Conservation (phyloP, 1,284 basidiomycete species). For the Cystobasidium slooffiae region DNA sequence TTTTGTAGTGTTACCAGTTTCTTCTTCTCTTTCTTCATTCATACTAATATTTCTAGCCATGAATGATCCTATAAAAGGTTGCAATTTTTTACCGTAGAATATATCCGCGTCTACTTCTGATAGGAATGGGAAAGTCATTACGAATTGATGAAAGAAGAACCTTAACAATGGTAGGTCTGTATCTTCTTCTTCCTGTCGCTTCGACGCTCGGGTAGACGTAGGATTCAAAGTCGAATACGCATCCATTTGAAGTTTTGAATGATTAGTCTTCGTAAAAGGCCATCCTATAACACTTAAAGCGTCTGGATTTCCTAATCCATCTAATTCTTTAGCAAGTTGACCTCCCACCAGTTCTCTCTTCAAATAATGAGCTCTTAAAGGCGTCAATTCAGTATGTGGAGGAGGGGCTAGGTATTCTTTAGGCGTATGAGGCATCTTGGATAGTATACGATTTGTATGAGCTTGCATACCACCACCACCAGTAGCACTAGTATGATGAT, state of each 20-base stretch:
- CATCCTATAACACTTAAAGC: conserved; percentile 82
- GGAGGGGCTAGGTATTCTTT: conserved; percentile 62
- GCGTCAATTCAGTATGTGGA: conserved; percentile 65
- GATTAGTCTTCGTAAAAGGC: conserved; percentile 64
- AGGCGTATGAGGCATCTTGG: conserved; percentile 52
- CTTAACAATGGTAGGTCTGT: conserved; percentile 80
- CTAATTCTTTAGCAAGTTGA: conserved; percentile 77
- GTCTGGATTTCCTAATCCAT: conserved; percentile 68
- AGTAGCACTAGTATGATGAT: neutral
- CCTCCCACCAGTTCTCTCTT: conserved; percentile 91
- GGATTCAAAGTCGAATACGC: conserved; percentile 26
- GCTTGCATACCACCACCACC: neutral
- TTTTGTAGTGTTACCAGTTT: conserved; percentile 57
- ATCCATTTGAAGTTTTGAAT: conserved; percentile 24
- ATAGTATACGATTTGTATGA: conserved; percentile 3
- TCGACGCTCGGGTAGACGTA: conserved; percentile 1
- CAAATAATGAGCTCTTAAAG: conserved; percentile 89
- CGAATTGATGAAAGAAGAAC: conserved; percentile 86
- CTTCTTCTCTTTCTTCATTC: conserved; percentile 65
- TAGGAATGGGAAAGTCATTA: conserved; percentile 92
- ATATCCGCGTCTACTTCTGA: conserved; percentile 73
- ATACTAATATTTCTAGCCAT: conserved; percentile 76
- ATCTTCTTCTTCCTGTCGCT: conserved; percentile 39
- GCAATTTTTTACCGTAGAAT: conserved; percentile 89
- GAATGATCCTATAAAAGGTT: conserved; percentile 84